Evolutionary conservation across 2,329 filamentous ascomycete genomes (phyloP), one percentile per base, ranked within the genome.

Genomic region (Aquanectria penicillioides): DNA sequence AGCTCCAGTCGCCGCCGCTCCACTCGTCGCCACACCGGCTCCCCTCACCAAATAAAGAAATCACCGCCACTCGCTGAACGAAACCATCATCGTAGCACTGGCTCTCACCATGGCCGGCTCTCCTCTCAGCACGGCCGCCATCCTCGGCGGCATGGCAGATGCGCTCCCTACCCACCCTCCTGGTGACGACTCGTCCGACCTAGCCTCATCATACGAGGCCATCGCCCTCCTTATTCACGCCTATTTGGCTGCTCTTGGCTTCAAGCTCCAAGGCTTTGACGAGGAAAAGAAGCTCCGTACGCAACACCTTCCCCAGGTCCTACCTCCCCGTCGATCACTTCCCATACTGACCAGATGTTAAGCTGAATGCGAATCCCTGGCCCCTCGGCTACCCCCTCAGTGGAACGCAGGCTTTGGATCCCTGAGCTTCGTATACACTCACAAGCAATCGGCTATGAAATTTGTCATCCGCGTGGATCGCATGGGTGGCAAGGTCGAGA

Each of bases 381-480:
- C 86, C 9, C 86, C 85, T 8, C 82, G 88, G 26, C 83, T 98
- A 3, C 92, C 93, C 0, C 57, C 83, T 13, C 85, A 88, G 77
- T 98, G 95, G 95, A 97, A 97, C 75, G 80, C 87, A 11, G 85
- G 86, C 17, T 83, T 84, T 57, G 86, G 86, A 61, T 87, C 88
- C 12, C 90, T 92, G 73, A 86, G 89, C 54, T 97, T 98, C 76
- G 87, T 93, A 63, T 98, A 98, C 78, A 87, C 88, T 4, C 94
- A 97, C 75, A 82, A 86, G 20, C 92, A 97, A 73, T 97, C 93
- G 0, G 89, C 93, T 13, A 92, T 94, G 85, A 86, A 89, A 58
- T 97, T 91, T 72, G 82, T 97, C 23, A 75, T 97, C 66, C 94
- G 93, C 73, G 78, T 97, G 62, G 93, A 90, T 74, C 86, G 93